These are phyloP conservation scores for Crithidia mellificae DNA, from an alignment of 208 protist genomes.

Conservation along the genomic window DNA sequence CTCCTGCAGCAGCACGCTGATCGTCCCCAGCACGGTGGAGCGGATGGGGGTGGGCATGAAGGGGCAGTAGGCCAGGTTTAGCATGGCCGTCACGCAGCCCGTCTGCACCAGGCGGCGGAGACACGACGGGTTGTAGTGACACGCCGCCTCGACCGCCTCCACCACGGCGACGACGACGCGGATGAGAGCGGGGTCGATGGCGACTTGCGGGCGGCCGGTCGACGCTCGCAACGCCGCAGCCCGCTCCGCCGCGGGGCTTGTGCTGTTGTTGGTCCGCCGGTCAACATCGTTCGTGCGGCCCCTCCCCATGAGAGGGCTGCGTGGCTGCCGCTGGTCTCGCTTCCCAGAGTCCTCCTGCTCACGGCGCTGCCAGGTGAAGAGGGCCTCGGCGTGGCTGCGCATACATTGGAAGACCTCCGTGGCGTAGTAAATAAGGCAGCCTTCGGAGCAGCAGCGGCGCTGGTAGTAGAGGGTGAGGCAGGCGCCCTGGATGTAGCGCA, in stretches of 20 bases:
- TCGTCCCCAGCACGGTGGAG: constrained; percentile 68
- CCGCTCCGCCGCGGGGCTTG: not conserved
- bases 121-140: constrained; percentile 84
- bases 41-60: constrained; percentile 71
- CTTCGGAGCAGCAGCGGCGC: constrained; percentile 65
- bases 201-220: constrained; percentile 27
- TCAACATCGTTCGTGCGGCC: no score
- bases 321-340: constrained; percentile 5
- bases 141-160: constrained; percentile 81
- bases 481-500: constrained; percentile 82
- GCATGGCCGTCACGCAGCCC: constrained; percentile 65
- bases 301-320: no score
- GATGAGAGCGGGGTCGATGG: constrained; percentile 43
- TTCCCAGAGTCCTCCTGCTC: constrained; percentile 24
- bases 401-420: constrained; percentile 83
- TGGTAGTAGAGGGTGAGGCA: constrained; percentile 75
- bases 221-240: constrained; percentile 8
- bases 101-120: constrained; percentile 76
- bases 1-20: constrained; percentile 88
- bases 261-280: no score
- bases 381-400: constrained; percentile 75
- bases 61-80: constrained; percentile 73
- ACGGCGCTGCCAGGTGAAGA: constrained; percentile 49
- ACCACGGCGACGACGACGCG: constrained; percentile 69
- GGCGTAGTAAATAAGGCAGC: constrained; percentile 73